A percentile compares a stretch with the other conserved stretches of the same genome.
Evolutionary conservation across 2,329 filamentous ascomycete species (phyloP).

Genomic region (Rutstroemia sp.): DNA sequence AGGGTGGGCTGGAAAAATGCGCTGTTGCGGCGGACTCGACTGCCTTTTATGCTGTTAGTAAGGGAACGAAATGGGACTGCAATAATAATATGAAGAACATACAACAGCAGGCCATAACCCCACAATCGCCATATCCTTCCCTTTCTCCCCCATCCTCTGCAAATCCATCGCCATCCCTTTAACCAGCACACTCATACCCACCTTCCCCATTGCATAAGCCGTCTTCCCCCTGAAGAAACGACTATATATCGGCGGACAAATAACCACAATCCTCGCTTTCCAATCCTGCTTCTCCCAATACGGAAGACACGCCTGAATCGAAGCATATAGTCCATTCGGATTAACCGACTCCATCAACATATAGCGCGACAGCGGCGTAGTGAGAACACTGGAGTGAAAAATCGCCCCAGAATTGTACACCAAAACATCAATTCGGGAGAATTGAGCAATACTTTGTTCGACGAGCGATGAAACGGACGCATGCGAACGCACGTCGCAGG

Average conservation of each 20-base stretch:
- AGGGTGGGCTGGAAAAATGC: constrained; percentile 29
- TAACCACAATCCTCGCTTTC: constrained; percentile 64
- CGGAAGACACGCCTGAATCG: constrained; percentile 61
- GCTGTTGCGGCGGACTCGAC: constrained; percentile 70
- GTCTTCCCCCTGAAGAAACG: constrained; percentile 82
- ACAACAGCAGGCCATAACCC: constrained; percentile 77
- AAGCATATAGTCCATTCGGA: constrained; percentile 66
- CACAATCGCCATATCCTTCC: constrained; percentile 66
- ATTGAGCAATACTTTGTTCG: constrained; percentile 34
- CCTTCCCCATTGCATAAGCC: constrained; percentile 72
- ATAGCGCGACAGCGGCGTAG: constrained; percentile 70
- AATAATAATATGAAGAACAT: constrained; percentile 27
- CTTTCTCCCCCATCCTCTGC: constrained; percentile 46
- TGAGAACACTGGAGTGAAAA: constrained; percentile 70
- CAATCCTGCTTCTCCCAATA: constrained; percentile 47
- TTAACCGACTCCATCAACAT: constrained; percentile 72
- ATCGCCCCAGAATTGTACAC: constrained; percentile 82
- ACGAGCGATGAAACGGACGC: constrained; percentile 54
- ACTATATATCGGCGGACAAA: constrained; percentile 78
- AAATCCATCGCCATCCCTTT: constrained; percentile 82
- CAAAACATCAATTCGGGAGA: constrained; percentile 58
- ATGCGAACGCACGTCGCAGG: constrained; percentile 60
- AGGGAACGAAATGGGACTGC: not conserved
- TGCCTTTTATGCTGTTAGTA: constrained; percentile 33
- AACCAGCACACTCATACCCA: constrained; percentile 74